Conservation (phyloP, 352 stramenopile species). For the Globisporangium radiosum region DNA sequence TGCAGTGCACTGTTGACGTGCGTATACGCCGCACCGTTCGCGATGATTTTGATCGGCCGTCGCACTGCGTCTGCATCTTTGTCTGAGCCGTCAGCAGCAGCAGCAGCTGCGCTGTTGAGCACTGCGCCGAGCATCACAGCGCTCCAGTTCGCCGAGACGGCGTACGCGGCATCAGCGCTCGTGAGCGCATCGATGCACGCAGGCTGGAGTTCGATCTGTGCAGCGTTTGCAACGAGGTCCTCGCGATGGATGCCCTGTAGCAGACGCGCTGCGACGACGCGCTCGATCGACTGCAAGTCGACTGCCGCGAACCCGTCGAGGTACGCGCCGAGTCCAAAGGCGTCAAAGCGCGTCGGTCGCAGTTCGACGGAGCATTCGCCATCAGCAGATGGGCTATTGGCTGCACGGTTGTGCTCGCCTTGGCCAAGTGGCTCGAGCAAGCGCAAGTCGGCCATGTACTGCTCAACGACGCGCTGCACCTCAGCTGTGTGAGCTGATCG, state of each 20-base stretch:
- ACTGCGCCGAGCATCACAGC: constrained; percentile 28
- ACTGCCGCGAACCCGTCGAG: constrained; percentile 32
- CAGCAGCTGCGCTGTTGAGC: constrained; percentile 8
- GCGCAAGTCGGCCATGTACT: constrained; percentile 24
- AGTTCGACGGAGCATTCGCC: too few relatives aligned
- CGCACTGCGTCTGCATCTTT: neutral
- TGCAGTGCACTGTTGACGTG: too few relatives aligned
- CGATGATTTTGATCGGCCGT: constrained; percentile 21
- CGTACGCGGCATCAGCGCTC: constrained; percentile 16
- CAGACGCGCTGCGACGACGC: constrained; percentile 24
- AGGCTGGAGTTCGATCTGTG: constrained; percentile 22
- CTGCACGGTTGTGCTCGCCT: too few relatives aligned
- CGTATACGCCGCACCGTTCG: constrained; percentile 37
- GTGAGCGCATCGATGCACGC: constrained; percentile 25
- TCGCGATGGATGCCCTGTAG: constrained; percentile 27
- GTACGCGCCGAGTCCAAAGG: constrained; percentile 25
- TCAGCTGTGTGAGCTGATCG: constrained; percentile 10
- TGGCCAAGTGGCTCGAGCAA: too few relatives aligned
- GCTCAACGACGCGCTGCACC: constrained; percentile 25
- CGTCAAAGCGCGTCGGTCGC: constrained; percentile 23
- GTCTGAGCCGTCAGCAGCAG: too few relatives aligned
- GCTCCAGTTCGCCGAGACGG: constrained; percentile 71
- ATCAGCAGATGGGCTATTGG: neutral
- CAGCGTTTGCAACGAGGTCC: constrained; percentile 10
- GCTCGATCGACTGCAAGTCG: constrained; percentile 43